Evolutionary conservation across 768 basidiomycete genomes (phyloP).

Genomic region (Lentinula boryana): DNA sequence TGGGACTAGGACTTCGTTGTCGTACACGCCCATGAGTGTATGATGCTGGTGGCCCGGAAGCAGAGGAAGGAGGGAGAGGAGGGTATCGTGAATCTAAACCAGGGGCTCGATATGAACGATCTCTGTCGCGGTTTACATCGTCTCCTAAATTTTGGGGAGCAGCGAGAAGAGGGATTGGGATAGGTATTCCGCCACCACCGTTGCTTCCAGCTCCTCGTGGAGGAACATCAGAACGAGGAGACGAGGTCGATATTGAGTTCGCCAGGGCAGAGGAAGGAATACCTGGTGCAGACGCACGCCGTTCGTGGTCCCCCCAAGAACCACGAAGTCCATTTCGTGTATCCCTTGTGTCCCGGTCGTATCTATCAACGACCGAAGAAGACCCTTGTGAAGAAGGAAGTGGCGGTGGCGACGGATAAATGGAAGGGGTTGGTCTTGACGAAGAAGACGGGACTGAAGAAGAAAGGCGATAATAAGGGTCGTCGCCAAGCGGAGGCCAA

Average conservation of each 20-base stretch:
- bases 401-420: neutral
- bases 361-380: neutral
- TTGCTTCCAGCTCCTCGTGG: neutral
- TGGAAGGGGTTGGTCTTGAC: neutral
- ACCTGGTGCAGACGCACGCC: neutral
- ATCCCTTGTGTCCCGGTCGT: neutral
- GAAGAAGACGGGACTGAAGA: neutral
- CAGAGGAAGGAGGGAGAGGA: neutral
- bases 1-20: neutral
- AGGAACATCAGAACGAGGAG: neutral
- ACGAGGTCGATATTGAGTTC: neutral
- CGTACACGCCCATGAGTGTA: neutral
- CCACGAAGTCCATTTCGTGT: neutral
- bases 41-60: neutral
- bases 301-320: neutral
- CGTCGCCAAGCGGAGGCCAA: slow-evolving; percentile 1
- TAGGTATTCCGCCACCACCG: neutral
- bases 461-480: neutral
- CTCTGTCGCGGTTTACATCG: neutral
- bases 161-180: neutral
- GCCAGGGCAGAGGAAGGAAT: neutral
- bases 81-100: neutral
- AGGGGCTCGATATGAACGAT: neutral
- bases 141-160: neutral
- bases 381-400: neutral